A percentile compares a stretch with the other conserved stretches of the same genome.
phyloP scores from a whole-genome alignment of 306 rosid genomes.

The Corylus avellana region DNA sequence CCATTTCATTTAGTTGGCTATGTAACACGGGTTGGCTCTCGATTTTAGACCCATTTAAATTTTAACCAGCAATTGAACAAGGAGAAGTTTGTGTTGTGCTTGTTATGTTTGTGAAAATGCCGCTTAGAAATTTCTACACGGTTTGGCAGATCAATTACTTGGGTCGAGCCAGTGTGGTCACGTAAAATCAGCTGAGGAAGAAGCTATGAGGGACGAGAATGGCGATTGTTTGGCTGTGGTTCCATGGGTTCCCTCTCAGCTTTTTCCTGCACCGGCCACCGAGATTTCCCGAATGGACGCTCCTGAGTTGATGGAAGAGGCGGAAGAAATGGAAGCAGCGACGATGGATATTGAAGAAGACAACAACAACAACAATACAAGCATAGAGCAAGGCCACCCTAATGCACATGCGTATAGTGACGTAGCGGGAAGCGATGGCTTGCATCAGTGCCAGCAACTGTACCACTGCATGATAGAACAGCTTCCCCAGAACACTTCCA shows the following conservation, averaged over 20 bases:
- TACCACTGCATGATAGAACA: constrained; percentile 80
- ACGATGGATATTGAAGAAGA: constrained; percentile 63
- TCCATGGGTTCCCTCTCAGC: constrained; percentile 59
- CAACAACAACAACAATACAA: background rate
- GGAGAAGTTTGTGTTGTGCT: background rate
- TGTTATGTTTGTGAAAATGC: background rate
- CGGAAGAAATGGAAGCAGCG: constrained; percentile 41
- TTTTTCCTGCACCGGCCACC: background rate
- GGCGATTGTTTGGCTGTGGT: constrained; percentile 52
- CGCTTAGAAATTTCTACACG: background rate
- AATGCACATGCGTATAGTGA: constrained; percentile 19
- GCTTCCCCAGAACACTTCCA: constrained; percentile 62
- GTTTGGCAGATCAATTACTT: constrained; percentile 41
- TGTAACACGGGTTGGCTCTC: no score
- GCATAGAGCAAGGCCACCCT: constrained; percentile 8
- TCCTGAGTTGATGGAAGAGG: constrained; percentile 50
- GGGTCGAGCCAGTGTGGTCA: constrained; percentile 27
- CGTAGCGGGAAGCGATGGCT: constrained; percentile 32
- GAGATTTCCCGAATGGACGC: constrained; percentile 10
- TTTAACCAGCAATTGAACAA: background rate
- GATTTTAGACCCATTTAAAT: no score
- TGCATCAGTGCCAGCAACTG: constrained; percentile 62
- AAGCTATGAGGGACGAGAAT: constrained; percentile 6
- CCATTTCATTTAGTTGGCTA: no score
- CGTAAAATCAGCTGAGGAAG: constrained; percentile 19